A percentile compares a stretch with the other conserved stretches of the same genome.
These are phyloP conservation scores for Pleurotus djamor DNA, from an alignment of 768 basidiomycete species.

Conservation along the genomic window DNA sequence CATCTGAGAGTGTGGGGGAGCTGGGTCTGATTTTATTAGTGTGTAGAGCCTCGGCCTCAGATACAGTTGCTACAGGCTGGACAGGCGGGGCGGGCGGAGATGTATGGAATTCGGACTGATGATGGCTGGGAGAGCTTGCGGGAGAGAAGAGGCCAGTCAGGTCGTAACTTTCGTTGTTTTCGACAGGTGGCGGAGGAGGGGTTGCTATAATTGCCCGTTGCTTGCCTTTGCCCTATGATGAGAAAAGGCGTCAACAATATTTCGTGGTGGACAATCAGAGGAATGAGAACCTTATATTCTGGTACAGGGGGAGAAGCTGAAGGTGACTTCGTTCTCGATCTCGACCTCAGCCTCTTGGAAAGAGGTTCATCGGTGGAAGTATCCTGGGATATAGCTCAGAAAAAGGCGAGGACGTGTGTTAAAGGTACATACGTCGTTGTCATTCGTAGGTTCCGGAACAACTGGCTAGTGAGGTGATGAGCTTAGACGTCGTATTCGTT, in stretches of 20 bases:
- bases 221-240: conserved; percentile 5
- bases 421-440: not conserved
- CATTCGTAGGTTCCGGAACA: not conserved
- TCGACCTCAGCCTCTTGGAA: conserved; percentile 1
- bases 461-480: not conserved
- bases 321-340: not conserved
- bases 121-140: not conserved
- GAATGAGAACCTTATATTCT: not conserved
- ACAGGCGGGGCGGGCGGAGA: not conserved
- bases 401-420: not conserved
- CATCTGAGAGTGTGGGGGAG: conserved; percentile 1
- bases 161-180: not conserved
- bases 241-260: not conserved
- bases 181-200: not conserved
- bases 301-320: not conserved
- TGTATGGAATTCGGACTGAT: not conserved
- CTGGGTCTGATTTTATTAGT: conserved; percentile 7
- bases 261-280: not conserved
- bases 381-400: not conserved
- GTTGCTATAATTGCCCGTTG: conserved; percentile 7
- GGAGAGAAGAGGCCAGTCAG: not conserved
- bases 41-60: not conserved
- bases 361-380: conserved; percentile 2
- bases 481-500: not conserved
- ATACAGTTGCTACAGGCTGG: not conserved